These are phyloP conservation scores for Cercospora berteroae DNA, from an alignment of 2,329 filamentous ascomycete species.

Conservation along the genomic window DNA sequence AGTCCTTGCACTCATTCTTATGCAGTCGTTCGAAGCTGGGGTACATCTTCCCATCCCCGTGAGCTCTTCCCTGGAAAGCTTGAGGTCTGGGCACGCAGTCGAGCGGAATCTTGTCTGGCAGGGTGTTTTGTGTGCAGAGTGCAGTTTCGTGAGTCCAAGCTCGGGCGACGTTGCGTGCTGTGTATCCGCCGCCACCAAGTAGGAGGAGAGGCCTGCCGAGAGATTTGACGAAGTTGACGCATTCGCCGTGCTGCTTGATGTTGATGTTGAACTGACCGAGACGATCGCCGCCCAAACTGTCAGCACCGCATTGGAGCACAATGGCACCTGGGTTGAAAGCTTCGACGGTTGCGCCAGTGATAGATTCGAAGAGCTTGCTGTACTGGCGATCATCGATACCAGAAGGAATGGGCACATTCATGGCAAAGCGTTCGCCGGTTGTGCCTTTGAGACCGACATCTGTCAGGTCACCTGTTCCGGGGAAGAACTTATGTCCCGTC, in stretches of 20 bases:
- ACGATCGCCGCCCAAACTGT: slow-evolving; percentile 88
- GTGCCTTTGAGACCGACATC: slow-evolving; percentile 72
- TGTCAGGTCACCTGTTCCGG: slow-evolving; percentile 64
- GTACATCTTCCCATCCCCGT: slow-evolving; percentile 67
- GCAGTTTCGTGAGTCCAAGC: slow-evolving; percentile 97
- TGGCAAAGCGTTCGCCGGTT: slow-evolving; percentile 67
- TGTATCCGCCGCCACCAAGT: slow-evolving; percentile 94
- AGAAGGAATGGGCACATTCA: slow-evolving; percentile 67
- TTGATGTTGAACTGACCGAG: slow-evolving; percentile 96
- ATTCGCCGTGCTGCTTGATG: slow-evolving; percentile 88
- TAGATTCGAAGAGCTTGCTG: slow-evolving; percentile 74
- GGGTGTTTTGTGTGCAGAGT: slow-evolving; percentile 74
- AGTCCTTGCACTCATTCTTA: slow-evolving; percentile 68
- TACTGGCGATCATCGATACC: slow-evolving; percentile 75
- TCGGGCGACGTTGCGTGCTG: slow-evolving; percentile 90
- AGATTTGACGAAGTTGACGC: slow-evolving; percentile 83
- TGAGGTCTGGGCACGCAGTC: slow-evolving; percentile 78
- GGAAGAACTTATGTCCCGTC: slow-evolving; percentile 56
- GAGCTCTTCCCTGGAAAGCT: slow-evolving; percentile 78
- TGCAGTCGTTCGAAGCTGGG: slow-evolving; percentile 72
- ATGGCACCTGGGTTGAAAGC: slow-evolving; percentile 88
- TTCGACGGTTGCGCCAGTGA: slow-evolving; percentile 75
- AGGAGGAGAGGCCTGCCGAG: slow-evolving; percentile 79
- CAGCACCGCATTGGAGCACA: slow-evolving; percentile 91
- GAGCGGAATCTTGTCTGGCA: slow-evolving; percentile 69